Conservation (phyloP, 768 basidiomycete genomes). For the Naematelia aurantialba region DNA sequence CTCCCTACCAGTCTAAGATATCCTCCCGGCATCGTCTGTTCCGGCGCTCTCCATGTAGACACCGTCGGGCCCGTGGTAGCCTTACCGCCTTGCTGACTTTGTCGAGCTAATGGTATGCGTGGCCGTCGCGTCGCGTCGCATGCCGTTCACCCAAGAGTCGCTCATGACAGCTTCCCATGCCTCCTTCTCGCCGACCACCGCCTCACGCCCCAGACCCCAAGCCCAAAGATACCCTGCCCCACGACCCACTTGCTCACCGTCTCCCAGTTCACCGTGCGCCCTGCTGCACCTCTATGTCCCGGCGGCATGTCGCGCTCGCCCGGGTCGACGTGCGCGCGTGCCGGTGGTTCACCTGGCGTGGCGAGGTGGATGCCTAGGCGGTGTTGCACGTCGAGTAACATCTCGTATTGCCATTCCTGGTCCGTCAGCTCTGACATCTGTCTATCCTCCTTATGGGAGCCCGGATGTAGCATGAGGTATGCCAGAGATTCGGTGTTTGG, state of each 20-base stretch:
- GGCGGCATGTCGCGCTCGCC: too few relatives aligned
- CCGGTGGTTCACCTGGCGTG: neutral
- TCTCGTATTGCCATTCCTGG: slow-evolving; percentile 35
- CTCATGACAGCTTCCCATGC: neutral
- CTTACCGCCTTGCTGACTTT: too few relatives aligned
- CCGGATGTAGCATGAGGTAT: neutral
- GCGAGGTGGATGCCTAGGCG: slow-evolving; percentile 4
- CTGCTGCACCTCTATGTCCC: too few relatives aligned
- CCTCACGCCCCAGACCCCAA: neutral
- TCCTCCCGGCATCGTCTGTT: too few relatives aligned
- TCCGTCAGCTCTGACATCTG: slow-evolving; percentile 3
- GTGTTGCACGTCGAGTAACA: slow-evolving; percentile 30
- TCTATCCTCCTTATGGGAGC: neutral
- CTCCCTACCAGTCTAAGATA: too few relatives aligned
- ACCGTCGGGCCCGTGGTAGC: too few relatives aligned
- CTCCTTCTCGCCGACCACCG: neutral
- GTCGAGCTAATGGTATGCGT: too few relatives aligned
- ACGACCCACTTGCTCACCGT: neutral
- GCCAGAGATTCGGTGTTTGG: too few relatives aligned
- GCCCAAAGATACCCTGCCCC: neutral
- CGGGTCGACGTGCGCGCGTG: too few relatives aligned
- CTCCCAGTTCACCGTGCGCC: neutral
- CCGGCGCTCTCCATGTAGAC: too few relatives aligned
- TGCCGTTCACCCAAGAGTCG: too few relatives aligned
- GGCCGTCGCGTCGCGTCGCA: too few relatives aligned